Evolutionary conservation across 495 filamentous ascomycete species (phyloP), one percentile per base, ranked within the genome.

Genomic region (Penicillium dipodomyicola): DNA sequence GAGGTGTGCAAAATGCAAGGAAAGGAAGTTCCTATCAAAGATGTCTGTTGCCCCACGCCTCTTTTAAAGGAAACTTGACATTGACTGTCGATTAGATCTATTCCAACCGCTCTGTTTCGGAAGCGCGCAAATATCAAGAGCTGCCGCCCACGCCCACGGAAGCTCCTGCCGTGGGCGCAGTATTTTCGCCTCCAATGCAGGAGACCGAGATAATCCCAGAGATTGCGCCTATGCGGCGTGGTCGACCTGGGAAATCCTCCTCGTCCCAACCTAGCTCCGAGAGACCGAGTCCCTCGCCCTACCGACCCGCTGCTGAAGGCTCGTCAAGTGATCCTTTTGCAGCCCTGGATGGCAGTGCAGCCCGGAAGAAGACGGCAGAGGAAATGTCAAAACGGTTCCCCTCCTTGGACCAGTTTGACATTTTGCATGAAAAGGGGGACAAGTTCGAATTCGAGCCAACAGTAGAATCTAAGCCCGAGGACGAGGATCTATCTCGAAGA

Each of bases 141-240:
- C 64, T 89, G 4, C 86, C 86, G 15, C 72, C 79, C 5, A 74
- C 81, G 27, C 77, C 80, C 5, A 64, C 76, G 56, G 62, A 82
- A 61, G 62, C 86, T 14, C 84, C 87, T 6, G 81, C 84, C 14
- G 78, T 88, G 9, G 91, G 90, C 1, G 84, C 91, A 19, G 82
- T 83, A 19, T 87, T 87, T 56, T 85, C 88, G 37, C 77, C 83
- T 48, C 79, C 85, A 14, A 67, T 80, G 37, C 83, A 88, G 59
- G 81, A 88, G 61, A 83, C 86, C 35, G 82, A 87, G 56, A 73
- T 80, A 8, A 85, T 97, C 56, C 95, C 95, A 6, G 92, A 97
- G 56, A 91, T 98, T 59, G 87, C 87, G 54, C 94, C 94, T 7
- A 97, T 97, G 94, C 81, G 95, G 43, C 83, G 94, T 68, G 94